Base-by-base conservation (phyloP, 805 yeast genomes). In the Candida boleticola region DNA sequence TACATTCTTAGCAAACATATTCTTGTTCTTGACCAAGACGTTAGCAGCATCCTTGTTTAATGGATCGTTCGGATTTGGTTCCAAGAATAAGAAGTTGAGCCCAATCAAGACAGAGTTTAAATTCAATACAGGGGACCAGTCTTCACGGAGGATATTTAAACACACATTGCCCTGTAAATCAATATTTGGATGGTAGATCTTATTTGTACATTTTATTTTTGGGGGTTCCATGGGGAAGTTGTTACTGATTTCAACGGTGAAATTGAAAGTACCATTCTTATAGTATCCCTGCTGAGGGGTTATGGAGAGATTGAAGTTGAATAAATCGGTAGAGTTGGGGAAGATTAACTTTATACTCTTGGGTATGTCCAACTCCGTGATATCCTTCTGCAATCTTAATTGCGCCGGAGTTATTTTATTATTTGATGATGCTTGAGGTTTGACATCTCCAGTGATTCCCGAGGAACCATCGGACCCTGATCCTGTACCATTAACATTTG, bases 211-310 rank as follows among this genome's bases (percentile, higher is more conserved):
- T 50, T 76, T 74, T 41, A 89, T 89, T 56, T 82, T 85, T 7
- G 99, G 99, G 6, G 97, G 89, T 39, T 86, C 93, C 43, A 90
- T 93, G 2, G 99, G 99, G 63, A 82, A 92, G 50, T 80, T 82
- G 31, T 79, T 80, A 37, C 79, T 77, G 31, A 90, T 73, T 25
- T 66, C 69, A 36, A 90, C 78, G n/a, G 71, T 67, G 60, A 92
- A 92, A 17, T 59, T 58, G 64, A 92, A 87, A n/a, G 45, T 52
- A 1, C 96, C 96, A n/a, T 73, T 71, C 35, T 65, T 58, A 55
- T 88, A 88, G 54, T 74, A 75, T 5, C 96, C 96, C 52, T 82
- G 85, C 42, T 75, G 80, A 2, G 96, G 96, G 17, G 49, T 56
- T 14, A 87, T 74, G 5, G 56, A 49, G 13, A 89, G 71, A 35